phyloP scores from a whole-genome alignment of 148 eudicot species.

The Heliosperma pusillum region DNA sequence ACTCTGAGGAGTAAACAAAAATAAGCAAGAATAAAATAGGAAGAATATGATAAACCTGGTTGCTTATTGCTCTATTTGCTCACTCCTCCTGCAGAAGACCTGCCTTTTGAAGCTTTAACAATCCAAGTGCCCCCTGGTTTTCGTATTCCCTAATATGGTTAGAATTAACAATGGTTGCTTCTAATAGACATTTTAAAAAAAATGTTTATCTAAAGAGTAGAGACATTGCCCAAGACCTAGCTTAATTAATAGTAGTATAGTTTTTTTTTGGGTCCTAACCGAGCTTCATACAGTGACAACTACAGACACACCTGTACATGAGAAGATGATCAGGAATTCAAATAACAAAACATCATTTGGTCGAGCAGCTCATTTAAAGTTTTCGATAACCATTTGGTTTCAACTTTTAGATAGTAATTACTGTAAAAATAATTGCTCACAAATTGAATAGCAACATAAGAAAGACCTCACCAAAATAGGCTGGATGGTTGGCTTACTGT shows the following conservation, averaged over 20 bases:
- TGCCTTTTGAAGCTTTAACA: constrained; percentile 25
- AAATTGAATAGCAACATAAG: too few relatives aligned
- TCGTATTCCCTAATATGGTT: neutral
- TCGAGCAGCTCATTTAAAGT: neutral
- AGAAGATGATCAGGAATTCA: neutral
- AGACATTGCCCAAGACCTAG: neutral
- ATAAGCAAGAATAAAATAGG: neutral
- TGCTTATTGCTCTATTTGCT: constrained; percentile 29
- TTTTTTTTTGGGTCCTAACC: neutral
- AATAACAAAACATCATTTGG: neutral
- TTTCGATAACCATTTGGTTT: neutral
- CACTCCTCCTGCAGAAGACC: constrained; percentile 36
- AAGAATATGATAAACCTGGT: constrained; percentile 29
- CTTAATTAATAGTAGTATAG: neutral
- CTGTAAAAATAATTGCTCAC: neutral
- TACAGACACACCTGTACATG: neutral
- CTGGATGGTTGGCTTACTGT: too few relatives aligned
- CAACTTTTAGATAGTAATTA: neutral
- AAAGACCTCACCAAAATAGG: too few relatives aligned
- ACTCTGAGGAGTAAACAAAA: constrained; percentile 29
- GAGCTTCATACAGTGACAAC: too few relatives aligned
- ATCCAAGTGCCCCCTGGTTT: constrained; percentile 33
- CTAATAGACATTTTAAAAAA: neutral
- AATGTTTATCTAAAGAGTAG: too few relatives aligned
- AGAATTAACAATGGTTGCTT: neutral